Percentiles rank a stretch among this genome's conserved stretches.
Conservation (phyloP, 768 basidiomycete genomes). For the Collybiopsis confluens region DNA sequence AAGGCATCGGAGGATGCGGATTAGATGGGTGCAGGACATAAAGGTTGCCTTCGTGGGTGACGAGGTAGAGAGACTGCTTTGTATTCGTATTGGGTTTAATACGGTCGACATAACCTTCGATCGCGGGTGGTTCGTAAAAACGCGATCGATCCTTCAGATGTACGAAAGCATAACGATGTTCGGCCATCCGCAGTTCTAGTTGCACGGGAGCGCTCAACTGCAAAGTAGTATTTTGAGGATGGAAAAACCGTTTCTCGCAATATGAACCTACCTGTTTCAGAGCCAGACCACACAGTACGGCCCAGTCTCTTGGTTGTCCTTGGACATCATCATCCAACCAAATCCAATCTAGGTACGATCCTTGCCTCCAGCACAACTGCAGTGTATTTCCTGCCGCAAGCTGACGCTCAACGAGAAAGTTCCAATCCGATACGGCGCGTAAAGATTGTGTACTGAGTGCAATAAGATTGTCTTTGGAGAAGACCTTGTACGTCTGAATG, state of each 20-base stretch:
- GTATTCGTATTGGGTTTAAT: constrained; percentile 54
- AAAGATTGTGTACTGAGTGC: constrained; percentile 58
- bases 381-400: constrained; percentile 53
- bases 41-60: constrained; percentile 68
- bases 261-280: constrained; percentile 55
- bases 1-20: constrained; percentile 69
- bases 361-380: constrained; percentile 75
- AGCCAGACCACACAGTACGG: constrained; percentile 71
- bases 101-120: constrained; percentile 85
- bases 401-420: constrained; percentile 51
- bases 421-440: constrained; percentile 54
- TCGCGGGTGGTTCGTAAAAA: constrained; percentile 69
- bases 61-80: constrained; percentile 63
- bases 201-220: constrained; percentile 18
- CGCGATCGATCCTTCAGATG: constrained; percentile 41
- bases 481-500: constrained; percentile 40
- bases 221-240: background rate
- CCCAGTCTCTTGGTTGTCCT: constrained; percentile 62
- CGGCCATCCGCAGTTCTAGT: constrained; percentile 71
- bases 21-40: constrained; percentile 50
- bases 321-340: constrained; percentile 66
- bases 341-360: constrained; percentile 81
- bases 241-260: too few relatives aligned
- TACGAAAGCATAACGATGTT: constrained; percentile 55
- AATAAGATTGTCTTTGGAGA: constrained; percentile 61